Evolutionary conservation across 345 rosid genomes (phyloP), one percentile per base, ranked within the genome.

Genomic region (Sonneratia caseolaris): DNA sequence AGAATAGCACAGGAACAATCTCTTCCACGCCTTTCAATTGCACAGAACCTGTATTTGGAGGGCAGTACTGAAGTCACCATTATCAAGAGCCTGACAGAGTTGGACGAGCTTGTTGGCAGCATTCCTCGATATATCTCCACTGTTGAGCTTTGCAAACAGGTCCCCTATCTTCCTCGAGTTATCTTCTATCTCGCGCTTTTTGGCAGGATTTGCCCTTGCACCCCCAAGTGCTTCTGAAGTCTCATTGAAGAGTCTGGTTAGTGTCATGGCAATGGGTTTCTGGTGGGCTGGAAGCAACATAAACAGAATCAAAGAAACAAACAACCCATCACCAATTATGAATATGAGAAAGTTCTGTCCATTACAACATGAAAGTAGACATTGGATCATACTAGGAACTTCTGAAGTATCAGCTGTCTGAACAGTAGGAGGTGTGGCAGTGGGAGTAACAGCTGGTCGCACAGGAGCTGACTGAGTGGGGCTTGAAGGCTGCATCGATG

Each of bases 191-290:
- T 96, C 98, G 21, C 97, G 96, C 82, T 87, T 92, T 84, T 82
- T 89, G 16, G 86, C 85, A n/a, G 91, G 87, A 79, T 89, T 91
- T 76, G 97, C 98, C 76, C 96, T 96, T 61, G 95, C 62, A 36
- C 97, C 99, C 72, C 99, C 99, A 79, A 89, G 73, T 68, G 96
- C 96, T 78, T 92, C 95, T 36, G 97, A 87, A 73, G 99, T 92
- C 96, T 96, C 98, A 18, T 83, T 86, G 79, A 84, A 96, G 19
- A 96, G 92, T 84, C 97, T 88, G 21, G 92, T 86, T 85, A 96
- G 77, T 38, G 98, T 91, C 69, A 81, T 27, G 32, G 1, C 73
- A 68, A 91, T 80, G 71, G 91, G 84, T 77, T 78, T 91, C 79
- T 88, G 93, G 75, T 83, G 88, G 69, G 86, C 98, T 96, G 32